Evolutionary conservation across 108 stramenopile species (phyloP).

Genomic region (Stephanodiscus triporus): DNA sequence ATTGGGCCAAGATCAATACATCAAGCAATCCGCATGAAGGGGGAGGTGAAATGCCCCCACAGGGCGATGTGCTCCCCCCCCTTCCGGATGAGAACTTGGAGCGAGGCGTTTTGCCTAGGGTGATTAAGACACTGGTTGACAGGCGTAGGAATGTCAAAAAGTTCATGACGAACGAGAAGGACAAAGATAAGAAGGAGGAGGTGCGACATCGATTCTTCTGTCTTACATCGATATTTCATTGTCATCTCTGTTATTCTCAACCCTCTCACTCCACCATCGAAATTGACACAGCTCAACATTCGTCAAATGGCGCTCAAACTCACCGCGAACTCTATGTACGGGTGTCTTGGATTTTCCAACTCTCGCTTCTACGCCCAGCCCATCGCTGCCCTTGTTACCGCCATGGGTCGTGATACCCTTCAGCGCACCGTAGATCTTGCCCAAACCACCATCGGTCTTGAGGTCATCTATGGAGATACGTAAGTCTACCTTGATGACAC

Average conservation of each 20-base stretch:
- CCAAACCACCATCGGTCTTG: slow-evolving; percentile 90
- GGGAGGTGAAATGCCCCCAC: slow-evolving; percentile 41
- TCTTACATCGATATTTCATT: background rate
- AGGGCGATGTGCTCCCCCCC: slow-evolving; percentile 75
- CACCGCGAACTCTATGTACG: slow-evolving; percentile 99
- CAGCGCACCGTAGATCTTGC: slow-evolving; percentile 96
- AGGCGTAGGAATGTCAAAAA: slow-evolving; percentile 95
- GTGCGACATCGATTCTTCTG: slow-evolving; percentile 47
- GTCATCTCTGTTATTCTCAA: background rate
- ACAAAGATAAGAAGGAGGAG: slow-evolving; percentile 73
- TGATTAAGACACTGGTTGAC: slow-evolving; percentile 95
- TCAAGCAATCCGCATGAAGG: slow-evolving; percentile 13
- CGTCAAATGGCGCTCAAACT: slow-evolving; percentile 98
- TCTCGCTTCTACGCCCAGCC: slow-evolving; percentile 98
- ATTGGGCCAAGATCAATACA: slow-evolving; percentile 75
- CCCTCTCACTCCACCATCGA: background rate
- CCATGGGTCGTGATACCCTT: slow-evolving; percentile 97
- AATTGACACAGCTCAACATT: slow-evolving; percentile 88
- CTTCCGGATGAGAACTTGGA: slow-evolving; percentile 85
- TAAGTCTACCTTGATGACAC: too few species aligned
- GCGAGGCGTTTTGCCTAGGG: slow-evolving; percentile 94
- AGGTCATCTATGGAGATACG: slow-evolving; percentile 99
- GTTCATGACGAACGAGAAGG: slow-evolving; percentile 85
- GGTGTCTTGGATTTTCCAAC: slow-evolving; percentile 97
- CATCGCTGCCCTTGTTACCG: slow-evolving; percentile 97